Percentiles rank a stretch among this genome's conserved stretches.
Conservation (phyloP, 2,329 filamentous ascomycete species). For the Daldinia sp. region DNA sequence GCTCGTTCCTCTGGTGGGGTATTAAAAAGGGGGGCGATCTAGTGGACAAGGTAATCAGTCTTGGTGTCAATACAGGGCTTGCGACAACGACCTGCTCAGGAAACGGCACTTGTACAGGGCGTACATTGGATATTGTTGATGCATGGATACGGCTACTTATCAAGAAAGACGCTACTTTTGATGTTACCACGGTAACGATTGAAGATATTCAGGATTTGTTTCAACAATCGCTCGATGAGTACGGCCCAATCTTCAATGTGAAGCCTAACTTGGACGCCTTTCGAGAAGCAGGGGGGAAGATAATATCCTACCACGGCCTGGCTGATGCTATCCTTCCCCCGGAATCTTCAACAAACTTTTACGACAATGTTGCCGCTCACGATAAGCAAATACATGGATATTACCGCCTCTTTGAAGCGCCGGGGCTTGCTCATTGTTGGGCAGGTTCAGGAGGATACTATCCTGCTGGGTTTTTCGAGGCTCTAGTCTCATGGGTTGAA, state of each 20-base stretch:
- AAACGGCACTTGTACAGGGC: slow-evolving; percentile 26
- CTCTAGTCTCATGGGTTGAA: slow-evolving; percentile 36
- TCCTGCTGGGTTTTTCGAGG: slow-evolving; percentile 29
- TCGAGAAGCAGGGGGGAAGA: slow-evolving; percentile 33
- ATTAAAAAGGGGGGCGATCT: slow-evolving; percentile 22
- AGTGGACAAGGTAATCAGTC: slow-evolving; percentile 3
- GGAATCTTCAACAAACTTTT: slow-evolving; percentile 21
- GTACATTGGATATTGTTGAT: neutral
- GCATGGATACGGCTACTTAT: slow-evolving; percentile 20
- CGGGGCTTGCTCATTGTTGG: slow-evolving; percentile 36
- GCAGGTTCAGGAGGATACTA: slow-evolving; percentile 31
- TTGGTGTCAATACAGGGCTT: slow-evolving; percentile 10
- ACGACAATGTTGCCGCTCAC: slow-evolving; percentile 16
- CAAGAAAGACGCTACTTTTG: slow-evolving; percentile 33
- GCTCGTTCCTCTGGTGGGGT: slow-evolving; percentile 28
- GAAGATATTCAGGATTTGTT: slow-evolving; percentile 27
- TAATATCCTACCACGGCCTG: slow-evolving; percentile 59
- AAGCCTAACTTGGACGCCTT: slow-evolving; percentile 36
- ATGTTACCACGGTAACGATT: slow-evolving; percentile 23
- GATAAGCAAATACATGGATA: slow-evolving; percentile 25
- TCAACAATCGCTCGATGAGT: slow-evolving; percentile 23
- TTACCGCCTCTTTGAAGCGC: slow-evolving; percentile 37
- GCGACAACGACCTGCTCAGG: slow-evolving; percentile 26
- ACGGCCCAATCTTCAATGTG: slow-evolving; percentile 16
- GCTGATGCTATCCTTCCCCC: slow-evolving; percentile 26